Conservation (phyloP, 2,329 filamentous ascomycete genomes). For the Colletotrichum siamense region DNA sequence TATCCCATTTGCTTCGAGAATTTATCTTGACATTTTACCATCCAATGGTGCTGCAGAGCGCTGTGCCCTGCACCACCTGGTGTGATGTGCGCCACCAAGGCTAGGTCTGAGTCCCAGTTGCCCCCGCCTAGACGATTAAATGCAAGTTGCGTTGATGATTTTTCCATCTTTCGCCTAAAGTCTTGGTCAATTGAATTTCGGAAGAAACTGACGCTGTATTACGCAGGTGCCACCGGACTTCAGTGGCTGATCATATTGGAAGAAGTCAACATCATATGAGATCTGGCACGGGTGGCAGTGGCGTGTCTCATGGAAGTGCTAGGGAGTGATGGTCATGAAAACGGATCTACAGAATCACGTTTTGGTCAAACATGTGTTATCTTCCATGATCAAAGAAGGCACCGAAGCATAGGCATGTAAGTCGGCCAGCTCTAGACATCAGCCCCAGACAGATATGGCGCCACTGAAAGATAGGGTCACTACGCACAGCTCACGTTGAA, state of each 20-base stretch:
- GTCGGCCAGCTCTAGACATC: background rate
- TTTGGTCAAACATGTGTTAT: background rate
- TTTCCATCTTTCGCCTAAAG: too few relatives aligned
- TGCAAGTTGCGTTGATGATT: too few relatives aligned
- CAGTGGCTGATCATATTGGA: background rate
- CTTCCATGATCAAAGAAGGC: background rate
- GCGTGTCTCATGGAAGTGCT: background rate
- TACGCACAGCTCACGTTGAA: background rate
- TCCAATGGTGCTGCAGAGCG: background rate
- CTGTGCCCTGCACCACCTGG: background rate
- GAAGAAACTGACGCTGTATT: background rate
- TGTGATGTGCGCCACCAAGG: background rate
- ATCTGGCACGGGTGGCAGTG: background rate
- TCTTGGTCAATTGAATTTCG: too few relatives aligned
- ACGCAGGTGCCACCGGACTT: background rate
- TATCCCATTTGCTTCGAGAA: background rate
- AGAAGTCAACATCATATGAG: background rate
- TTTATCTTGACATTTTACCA: background rate
- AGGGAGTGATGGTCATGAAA: background rate
- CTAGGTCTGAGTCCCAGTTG: background rate
- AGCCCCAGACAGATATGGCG: background rate
- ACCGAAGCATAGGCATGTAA: background rate
- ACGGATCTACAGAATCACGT: background rate
- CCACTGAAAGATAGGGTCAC: background rate
- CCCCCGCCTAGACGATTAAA: too few relatives aligned